Evolutionary conservation across 371 early-diverging fungal species (phyloP).

Genomic region (Apophysomyces ossiformis): DNA sequence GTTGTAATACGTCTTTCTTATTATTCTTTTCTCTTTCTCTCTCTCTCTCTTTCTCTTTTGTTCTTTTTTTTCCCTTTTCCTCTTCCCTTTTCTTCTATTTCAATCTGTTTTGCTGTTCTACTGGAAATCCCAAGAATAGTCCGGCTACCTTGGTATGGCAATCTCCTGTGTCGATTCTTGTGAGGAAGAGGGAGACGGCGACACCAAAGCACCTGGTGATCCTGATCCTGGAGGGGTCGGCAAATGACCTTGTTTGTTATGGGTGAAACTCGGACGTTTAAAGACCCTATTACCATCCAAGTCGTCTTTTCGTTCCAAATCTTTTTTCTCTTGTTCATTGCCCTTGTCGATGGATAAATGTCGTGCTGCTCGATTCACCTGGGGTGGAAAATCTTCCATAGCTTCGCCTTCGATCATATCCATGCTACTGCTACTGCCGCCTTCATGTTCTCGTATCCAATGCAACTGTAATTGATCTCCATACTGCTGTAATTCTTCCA

Average conservation of each 20-base stretch:
- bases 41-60: too few species aligned
- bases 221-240: constrained; percentile 33
- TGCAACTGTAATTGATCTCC: constrained; percentile 70
- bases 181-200: constrained; percentile 17
- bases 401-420: neutral
- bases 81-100: constrained; percentile 7
- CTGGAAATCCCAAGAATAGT: neutral
- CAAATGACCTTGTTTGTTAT: constrained; percentile 15
- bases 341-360: constrained; percentile 28
- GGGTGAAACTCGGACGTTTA: constrained; percentile 26
- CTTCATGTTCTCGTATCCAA: constrained; percentile 52
- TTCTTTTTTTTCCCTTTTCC: too few species aligned
- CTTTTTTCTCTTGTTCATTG: constrained; percentile 14
- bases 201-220: constrained; percentile 16
- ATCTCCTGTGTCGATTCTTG: constrained; percentile 6
- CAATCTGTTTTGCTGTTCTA: too few species aligned
- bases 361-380: constrained; percentile 20
- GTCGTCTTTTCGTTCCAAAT: constrained; percentile 19
- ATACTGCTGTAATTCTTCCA: constrained; percentile 81
- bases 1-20: too few species aligned
- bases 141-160: constrained; percentile 6
- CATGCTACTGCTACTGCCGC: constrained; percentile 11
- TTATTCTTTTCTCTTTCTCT: too few species aligned
- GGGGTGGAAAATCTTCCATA: neutral
- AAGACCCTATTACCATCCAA: constrained; percentile 24